Percentiles rank a stretch among this genome's conserved stretches.
Evolutionary conservation across 2,329 filamentous ascomycete genomes (phyloP).

Genomic region (Fusarium sp.): DNA sequence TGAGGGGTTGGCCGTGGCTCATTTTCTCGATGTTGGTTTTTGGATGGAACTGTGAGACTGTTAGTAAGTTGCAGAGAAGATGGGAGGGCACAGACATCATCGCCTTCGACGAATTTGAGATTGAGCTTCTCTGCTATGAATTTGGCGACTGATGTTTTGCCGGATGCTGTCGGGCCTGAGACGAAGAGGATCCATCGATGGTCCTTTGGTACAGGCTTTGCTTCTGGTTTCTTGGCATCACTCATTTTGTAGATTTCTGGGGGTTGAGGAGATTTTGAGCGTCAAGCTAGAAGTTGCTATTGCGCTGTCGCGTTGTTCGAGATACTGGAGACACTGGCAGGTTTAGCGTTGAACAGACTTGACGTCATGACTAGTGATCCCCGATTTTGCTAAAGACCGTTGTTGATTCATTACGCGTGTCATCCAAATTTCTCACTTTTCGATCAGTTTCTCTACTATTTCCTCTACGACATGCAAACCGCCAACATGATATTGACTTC

Average conservation of each 20-base stretch:
- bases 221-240: neutral
- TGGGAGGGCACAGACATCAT: neutral
- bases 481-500: too few relatives aligned
- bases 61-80: neutral
- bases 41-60: constrained; percentile 6
- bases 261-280: accelerated
- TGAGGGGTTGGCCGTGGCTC: constrained; percentile 21
- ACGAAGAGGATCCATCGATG: constrained; percentile 32
- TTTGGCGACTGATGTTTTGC: constrained; percentile 20
- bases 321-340: neutral
- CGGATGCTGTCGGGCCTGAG: constrained; percentile 25
- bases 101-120: constrained; percentile 27
- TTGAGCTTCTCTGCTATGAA: constrained; percentile 14
- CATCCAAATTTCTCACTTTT: neutral
- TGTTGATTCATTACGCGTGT: neutral
- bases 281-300: accelerated
- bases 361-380: constrained; percentile 22
- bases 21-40: constrained; percentile 28
- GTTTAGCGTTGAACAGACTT: neutral
- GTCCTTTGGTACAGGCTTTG: neutral
- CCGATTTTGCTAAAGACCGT: neutral
- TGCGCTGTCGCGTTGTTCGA: neutral
- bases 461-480: accelerated
- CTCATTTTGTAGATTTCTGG: neutral
- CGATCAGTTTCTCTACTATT: neutral